Conservation (phyloP, 345 rosid species). For the Mercurialis annua region DNA sequence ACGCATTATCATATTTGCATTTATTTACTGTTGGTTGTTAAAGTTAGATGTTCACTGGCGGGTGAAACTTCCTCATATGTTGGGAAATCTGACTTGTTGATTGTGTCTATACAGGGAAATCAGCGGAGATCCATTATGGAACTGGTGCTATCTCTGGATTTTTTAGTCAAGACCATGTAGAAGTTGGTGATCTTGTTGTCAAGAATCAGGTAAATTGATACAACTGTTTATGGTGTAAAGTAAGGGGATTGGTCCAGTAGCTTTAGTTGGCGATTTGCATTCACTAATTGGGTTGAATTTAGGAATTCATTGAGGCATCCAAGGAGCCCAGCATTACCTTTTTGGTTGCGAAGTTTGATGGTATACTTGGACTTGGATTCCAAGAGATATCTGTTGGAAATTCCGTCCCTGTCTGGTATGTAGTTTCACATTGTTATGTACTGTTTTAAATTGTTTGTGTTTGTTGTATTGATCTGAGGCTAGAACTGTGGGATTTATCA, state of each 20-base stretch:
- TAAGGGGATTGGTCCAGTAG: neutral
- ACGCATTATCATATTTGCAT: neutral
- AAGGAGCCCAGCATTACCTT: constrained; percentile 78
- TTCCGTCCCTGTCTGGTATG: constrained; percentile 79
- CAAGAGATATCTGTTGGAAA: constrained; percentile 85
- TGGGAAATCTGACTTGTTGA: constrained; percentile 1
- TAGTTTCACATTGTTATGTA: neutral
- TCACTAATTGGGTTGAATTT: constrained; percentile 7
- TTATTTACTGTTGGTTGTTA: neutral
- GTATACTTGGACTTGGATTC: constrained; percentile 93
- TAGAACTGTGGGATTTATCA: constrained; percentile 5
- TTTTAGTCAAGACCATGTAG: constrained; percentile 73
- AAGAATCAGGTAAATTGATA: constrained; percentile 52
- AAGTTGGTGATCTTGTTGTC: constrained; percentile 70
- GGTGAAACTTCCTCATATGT: neutral
- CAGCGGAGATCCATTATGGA: constrained; percentile 80
- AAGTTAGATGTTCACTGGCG: too few species aligned
- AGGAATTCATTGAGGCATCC: constrained; percentile 95
- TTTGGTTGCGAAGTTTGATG: constrained; percentile 85
- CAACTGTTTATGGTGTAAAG: constrained; percentile 7
- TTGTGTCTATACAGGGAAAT: constrained; percentile 44
- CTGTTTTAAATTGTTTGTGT: neutral
- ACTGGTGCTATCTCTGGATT: constrained; percentile 69
- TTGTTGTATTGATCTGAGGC: neutral
- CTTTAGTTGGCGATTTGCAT: neutral